Evolutionary conservation across 129 eudicot species (phyloP).

Genomic region (Flaveria bidentis): DNA sequence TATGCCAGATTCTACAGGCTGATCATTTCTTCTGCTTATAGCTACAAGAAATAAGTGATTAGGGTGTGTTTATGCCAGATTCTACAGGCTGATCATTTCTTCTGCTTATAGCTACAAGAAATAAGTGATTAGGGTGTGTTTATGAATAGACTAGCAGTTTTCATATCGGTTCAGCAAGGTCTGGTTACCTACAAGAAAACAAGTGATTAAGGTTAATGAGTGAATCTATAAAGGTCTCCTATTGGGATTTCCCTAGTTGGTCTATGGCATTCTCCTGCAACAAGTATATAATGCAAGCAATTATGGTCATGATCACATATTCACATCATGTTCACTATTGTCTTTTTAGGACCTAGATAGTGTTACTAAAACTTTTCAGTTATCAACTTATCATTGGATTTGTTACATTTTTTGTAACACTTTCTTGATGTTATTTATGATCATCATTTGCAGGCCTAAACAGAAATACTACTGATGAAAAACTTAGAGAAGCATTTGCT

Average conservation of each 20-base stretch:
- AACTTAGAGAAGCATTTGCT: constrained; percentile 74
- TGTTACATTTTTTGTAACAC: neutral
- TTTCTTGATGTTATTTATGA: constrained; percentile 16
- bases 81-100: neutral
- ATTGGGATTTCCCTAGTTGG: neutral
- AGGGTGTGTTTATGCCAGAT: neutral
- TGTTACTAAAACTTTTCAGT: neutral
- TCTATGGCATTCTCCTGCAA: neutral
- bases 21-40: neutral
- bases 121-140: neutral
- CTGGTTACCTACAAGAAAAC: neutral
- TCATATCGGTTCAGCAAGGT: neutral
- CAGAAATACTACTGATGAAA: constrained; percentile 77
- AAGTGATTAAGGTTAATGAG: neutral
- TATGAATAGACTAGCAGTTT: neutral
- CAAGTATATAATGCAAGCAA: neutral
- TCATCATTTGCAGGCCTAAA: constrained; percentile 64
- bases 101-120: neutral
- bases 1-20: neutral
- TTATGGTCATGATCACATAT: neutral
- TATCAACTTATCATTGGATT: neutral
- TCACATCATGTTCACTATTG: neutral
- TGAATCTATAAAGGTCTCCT: neutral
- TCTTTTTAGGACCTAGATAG: neutral
- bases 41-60: neutral